Percentiles rank a stretch among this genome's conserved stretches.
Conservation (phyloP, 2,329 filamentous ascomycete species). For the Reticulascus tulasneorum region DNA sequence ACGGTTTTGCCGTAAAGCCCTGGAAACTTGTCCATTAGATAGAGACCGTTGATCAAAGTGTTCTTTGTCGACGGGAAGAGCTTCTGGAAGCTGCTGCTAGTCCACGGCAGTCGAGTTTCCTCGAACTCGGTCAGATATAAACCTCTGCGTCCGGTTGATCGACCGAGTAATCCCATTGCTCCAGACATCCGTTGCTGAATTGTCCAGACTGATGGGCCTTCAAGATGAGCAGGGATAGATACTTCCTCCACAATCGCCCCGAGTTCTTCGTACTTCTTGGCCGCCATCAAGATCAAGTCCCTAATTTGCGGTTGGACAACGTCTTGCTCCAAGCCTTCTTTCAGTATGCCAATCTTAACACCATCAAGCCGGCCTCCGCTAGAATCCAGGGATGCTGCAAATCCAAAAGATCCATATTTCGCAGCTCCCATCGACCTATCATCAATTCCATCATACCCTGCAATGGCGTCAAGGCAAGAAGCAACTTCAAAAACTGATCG, state of each 20-base stretch:
- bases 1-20: conserved; percentile 43
- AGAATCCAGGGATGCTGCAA: conserved; percentile 15
- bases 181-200: conserved; percentile 41
- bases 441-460: conserved; percentile 45
- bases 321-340: conserved; percentile 38
- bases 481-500: conserved; percentile 36
- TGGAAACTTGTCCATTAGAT: conserved; percentile 39
- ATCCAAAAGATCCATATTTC: conserved; percentile 23
- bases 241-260: conserved; percentile 48
- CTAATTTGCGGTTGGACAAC: conserved; percentile 35
- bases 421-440: conserved; percentile 34
- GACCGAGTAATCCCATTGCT: conserved; percentile 35
- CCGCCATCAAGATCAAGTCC: conserved; percentile 36
- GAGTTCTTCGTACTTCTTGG: conserved; percentile 34
- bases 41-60: conserved; percentile 48
- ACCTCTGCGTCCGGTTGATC: conserved; percentile 42
- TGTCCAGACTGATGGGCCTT: conserved; percentile 49
- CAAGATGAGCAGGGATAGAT: conserved; percentile 43
- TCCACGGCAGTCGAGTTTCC: conserved; percentile 40
- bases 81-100: conserved; percentile 43
- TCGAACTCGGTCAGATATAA: conserved; percentile 49
- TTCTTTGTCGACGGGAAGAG: conserved; percentile 51
- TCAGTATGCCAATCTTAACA: conserved; percentile 37
- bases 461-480: conserved; percentile 37
- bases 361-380: conserved; percentile 22